Conservation (phyloP, 2,329 filamentous ascomycete species). For the Arthrobotrys sinensis region DNA sequence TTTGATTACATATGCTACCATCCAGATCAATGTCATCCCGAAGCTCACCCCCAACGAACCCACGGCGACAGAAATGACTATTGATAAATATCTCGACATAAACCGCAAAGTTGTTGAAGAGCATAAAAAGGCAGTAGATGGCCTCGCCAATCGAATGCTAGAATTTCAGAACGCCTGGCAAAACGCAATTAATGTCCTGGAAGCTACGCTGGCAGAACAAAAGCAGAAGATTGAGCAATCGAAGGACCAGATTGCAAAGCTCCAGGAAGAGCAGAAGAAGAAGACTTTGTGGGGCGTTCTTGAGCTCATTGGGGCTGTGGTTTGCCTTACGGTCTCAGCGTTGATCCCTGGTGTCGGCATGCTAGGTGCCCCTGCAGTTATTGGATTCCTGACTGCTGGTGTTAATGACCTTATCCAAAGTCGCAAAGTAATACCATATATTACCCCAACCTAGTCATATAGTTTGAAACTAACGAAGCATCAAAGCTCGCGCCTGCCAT, state of each 20-base stretch:
- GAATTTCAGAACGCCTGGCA: not conserved
- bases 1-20: not conserved
- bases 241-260: not conserved
- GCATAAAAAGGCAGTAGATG: not conserved
- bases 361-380: not conserved
- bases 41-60: not conserved
- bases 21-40: not conserved
- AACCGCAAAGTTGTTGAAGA: not conserved
- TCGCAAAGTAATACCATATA: not conserved
- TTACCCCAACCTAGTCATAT: not conserved
- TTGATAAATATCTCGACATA: not conserved
- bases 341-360: not conserved
- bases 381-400: not conserved
- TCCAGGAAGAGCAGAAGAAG: not conserved
- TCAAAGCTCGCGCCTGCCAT: not conserved
- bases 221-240: not conserved
- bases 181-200: not conserved
- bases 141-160: not conserved
- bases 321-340: not conserved
- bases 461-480: not conserved
- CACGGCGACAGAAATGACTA: not conserved
- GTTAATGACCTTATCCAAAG: not conserved
- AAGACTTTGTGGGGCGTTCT: not conserved
- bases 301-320: not conserved
- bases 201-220: not conserved